A percentile compares a stretch with the other conserved stretches of the same genome.
These are phyloP conservation scores for Planoprotostelium fungivorum DNA, from an alignment of 78 protist genomes.

Conservation along the genomic window DNA sequence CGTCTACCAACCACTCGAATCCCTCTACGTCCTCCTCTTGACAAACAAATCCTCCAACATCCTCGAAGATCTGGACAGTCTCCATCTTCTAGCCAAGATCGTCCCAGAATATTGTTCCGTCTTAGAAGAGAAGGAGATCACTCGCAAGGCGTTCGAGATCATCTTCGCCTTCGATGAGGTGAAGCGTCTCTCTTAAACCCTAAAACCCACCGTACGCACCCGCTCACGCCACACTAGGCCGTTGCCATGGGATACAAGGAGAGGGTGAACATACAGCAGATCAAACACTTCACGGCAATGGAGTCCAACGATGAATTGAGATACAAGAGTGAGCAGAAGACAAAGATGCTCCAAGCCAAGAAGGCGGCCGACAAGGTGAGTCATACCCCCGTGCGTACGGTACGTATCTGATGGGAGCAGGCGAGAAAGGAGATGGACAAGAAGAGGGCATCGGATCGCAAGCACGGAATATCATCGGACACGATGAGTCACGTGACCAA, in stretches of 20 bases:
- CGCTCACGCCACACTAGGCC: conserved; percentile 21
- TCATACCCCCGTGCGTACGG: no score
- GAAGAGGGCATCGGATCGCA: background rate
- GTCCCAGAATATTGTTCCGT: conserved; percentile 22
- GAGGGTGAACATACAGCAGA: conserved; percentile 61
- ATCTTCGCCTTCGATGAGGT: conserved; percentile 95
- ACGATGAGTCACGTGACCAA: background rate
- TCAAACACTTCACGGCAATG: conserved; percentile 80
- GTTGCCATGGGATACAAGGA: conserved; percentile 70
- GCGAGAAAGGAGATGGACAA: background rate
- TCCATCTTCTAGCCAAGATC: conserved; percentile 74
- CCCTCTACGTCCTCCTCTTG: conserved; percentile 76
- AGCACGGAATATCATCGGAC: background rate
- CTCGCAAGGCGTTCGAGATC: conserved; percentile 67
- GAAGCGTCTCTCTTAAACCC: no score
- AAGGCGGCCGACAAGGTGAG: background rate
- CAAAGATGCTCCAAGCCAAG: background rate
- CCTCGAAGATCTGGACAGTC: conserved; percentile 92
- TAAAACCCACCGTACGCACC: no score
- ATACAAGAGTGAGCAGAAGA: conserved; percentile 41
- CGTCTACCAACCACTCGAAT: conserved; percentile 95
- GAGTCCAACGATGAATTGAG: conserved; percentile 88
- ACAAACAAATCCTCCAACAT: conserved; percentile 91
- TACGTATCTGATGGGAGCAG: no score
- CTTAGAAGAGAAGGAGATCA: conserved; percentile 67